These are phyloP conservation scores for Umbelopsis isabellina DNA, from an alignment of 192 early-diverging fungal species.

Conservation along the genomic window DNA sequence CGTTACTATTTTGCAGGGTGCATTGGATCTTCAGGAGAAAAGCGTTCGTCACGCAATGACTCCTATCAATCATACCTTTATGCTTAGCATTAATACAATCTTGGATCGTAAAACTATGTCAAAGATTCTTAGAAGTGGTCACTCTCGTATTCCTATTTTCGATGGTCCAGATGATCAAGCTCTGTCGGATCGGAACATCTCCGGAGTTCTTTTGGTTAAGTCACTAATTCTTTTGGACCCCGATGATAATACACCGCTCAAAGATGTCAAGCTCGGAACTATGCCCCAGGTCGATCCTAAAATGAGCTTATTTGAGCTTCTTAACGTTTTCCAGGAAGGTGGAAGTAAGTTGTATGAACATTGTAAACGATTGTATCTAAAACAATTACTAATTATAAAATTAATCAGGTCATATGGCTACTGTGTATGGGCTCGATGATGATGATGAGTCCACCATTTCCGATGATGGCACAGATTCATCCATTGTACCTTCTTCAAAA, in stretches of 20 bases:
- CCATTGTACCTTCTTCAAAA: constrained; percentile 6
- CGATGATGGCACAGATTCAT: constrained; percentile 27
- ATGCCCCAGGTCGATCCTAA: constrained; percentile 37
- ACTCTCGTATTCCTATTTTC: constrained; percentile 70
- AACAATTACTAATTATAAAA: too few relatives aligned
- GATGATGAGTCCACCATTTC: constrained; percentile 16
- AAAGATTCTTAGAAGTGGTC: constrained; percentile 61
- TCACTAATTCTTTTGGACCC: constrained; percentile 64
- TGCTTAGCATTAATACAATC: constrained; percentile 52
- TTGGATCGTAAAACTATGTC: constrained; percentile 56
- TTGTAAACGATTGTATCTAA: too few relatives aligned
- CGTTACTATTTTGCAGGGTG: constrained; percentile 69
- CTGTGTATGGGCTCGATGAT: constrained; percentile 47
- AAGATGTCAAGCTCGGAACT: constrained; percentile 8
- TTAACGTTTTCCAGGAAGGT: constrained; percentile 78
- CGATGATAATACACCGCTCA: constrained; percentile 16
- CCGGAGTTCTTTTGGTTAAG: constrained; percentile 29
- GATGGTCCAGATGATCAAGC: constrained; percentile 30
- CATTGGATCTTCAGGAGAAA: constrained; percentile 67
- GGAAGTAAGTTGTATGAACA: constrained; percentile 41
- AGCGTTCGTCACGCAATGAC: constrained; percentile 66
- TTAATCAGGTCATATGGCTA: constrained; percentile 61
- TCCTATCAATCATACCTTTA: constrained; percentile 57
- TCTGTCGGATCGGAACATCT: constrained; percentile 18
- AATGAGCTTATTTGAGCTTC: constrained; percentile 57